Evolutionary conservation across 1,139 yeast species (phyloP).

Genomic region (Debaryomyces coudertii): DNA sequence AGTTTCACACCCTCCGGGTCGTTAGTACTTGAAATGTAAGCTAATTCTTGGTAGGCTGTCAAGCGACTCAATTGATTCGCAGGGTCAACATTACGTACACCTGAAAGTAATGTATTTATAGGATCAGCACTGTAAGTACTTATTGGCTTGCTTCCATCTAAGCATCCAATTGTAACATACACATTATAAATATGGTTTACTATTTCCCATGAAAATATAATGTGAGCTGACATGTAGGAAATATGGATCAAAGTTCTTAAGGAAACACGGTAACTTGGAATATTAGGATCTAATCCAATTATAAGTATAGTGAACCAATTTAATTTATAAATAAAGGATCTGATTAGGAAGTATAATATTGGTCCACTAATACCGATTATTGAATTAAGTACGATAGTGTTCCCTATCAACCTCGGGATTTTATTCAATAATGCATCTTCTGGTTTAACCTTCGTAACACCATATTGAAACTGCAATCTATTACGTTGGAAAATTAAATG

Average conservation of each 20-base stretch:
- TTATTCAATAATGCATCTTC: slow-evolving; percentile 36
- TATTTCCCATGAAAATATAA: slow-evolving; percentile 59
- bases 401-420: slow-evolving; percentile 37
- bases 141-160: slow-evolving; percentile 71
- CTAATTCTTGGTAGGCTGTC: slow-evolving; percentile 77
- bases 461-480: slow-evolving; percentile 54
- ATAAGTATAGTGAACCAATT: slow-evolving; percentile 29
- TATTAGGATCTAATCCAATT: slow-evolving; percentile 37
- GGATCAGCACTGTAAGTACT: slow-evolving; percentile 73
- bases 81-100: slow-evolving; percentile 54
- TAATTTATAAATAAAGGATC: slow-evolving; percentile 49
- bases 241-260: slow-evolving; percentile 38
- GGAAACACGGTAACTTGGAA: slow-evolving; percentile 42
- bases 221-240: slow-evolving; percentile 41
- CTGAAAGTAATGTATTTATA: slow-evolving; percentile 71
- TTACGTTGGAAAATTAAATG: slow-evolving; percentile 65
- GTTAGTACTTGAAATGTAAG: slow-evolving; percentile 56
- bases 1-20: slow-evolving; percentile 47
- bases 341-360: slow-evolving; percentile 46
- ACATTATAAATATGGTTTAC: slow-evolving; percentile 67
- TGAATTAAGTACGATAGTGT: slow-evolving; percentile 39
- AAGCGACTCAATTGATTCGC: slow-evolving; percentile 59
- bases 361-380: slow-evolving; percentile 42
- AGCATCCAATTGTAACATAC: slow-evolving; percentile 81
- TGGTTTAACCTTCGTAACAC: slow-evolving; percentile 47